These are phyloP conservation scores for Hypoxylon sp. DNA, from an alignment of 2,329 filamentous ascomycete genomes.

Conservation along the genomic window DNA sequence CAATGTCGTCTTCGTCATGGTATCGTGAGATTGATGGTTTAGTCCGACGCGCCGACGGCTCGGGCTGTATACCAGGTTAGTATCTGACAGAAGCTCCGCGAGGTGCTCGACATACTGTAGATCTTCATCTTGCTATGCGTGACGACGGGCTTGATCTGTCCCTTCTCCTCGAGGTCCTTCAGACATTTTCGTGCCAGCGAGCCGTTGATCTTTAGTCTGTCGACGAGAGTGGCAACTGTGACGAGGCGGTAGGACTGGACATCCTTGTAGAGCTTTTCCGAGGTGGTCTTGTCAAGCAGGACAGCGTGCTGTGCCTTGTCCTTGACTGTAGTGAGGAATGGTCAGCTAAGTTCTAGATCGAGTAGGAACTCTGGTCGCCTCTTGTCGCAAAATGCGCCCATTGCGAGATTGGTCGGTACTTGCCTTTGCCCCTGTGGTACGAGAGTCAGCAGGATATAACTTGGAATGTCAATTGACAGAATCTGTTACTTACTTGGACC, in stretches of 20 bases:
- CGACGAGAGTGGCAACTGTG: conserved; percentile 97
- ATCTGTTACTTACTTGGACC: conserved; percentile 68
- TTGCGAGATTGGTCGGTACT: conserved; percentile 34
- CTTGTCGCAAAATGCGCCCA: conserved; percentile 12
- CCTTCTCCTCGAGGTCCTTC: conserved; percentile 95
- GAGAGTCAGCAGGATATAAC: conserved; percentile 33
- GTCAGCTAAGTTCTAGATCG: conserved; percentile 33
- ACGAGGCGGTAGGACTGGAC: conserved; percentile 99
- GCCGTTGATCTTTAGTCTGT: conserved; percentile 99
- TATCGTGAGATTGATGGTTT: conserved; percentile 47
- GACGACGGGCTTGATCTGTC: conserved; percentile 97
- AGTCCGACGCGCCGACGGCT: conserved; percentile 47
- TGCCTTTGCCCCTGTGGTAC: conserved; percentile 44
- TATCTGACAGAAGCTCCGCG: background rate
- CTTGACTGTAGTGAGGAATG: conserved; percentile 72
- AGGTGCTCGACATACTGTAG: conserved; percentile 73
- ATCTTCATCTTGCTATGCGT: conserved; percentile 97
- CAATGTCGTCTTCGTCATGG: conserved; percentile 44
- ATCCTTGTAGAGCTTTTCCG: conserved; percentile 99
- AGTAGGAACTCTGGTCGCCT: conserved; percentile 19
- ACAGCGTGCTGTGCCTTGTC: conserved; percentile 99
- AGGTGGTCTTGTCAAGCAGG: conserved; percentile 96
- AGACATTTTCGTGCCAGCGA: conserved; percentile 91
- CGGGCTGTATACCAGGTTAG: conserved; percentile 39
- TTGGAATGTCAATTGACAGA: conserved; percentile 17